phyloP scores from a whole-genome alignment of 2,329 filamentous ascomycete genomes.

The Sporothrix euskadiensis region DNA sequence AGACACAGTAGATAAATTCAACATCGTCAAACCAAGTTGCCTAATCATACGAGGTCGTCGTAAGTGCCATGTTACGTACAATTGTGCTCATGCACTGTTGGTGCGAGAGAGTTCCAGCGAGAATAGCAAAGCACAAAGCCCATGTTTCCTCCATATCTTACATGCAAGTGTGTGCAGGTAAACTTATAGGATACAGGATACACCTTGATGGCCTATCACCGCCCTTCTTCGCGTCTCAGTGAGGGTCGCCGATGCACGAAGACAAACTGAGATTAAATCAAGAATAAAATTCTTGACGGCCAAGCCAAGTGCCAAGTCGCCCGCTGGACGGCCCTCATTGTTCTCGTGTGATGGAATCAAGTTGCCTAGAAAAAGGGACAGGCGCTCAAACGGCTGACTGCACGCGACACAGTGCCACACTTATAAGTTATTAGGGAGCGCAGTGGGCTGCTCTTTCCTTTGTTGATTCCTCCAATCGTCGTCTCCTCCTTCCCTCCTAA shows the following conservation, averaged over 20 bases:
- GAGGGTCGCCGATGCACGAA: slow-evolving; percentile 9
- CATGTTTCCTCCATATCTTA: not conserved
- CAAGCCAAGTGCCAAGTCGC: slow-evolving; percentile 4
- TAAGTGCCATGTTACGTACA: not conserved
- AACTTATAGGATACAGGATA: not conserved
- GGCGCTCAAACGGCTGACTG: not conserved
- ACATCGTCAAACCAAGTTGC: not conserved
- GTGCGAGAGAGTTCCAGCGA: not conserved
- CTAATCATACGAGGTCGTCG: not conserved
- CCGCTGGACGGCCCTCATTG: not conserved
- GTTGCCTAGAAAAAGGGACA: not conserved
- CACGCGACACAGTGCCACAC: slow-evolving; percentile 8
- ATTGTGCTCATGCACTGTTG: not conserved
- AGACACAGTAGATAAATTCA: slow-evolving; percentile 14
- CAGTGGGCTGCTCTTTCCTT: not conserved
- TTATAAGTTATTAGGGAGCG: not conserved
- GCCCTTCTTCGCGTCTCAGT: not conserved
- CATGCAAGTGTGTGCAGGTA: not conserved
- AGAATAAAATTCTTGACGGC: not conserved
- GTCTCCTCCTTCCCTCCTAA: not conserved
- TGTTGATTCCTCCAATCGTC: not conserved
- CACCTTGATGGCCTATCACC: slow-evolving; percentile 13
- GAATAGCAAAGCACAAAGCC: not conserved
- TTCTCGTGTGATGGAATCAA: slow-evolving; percentile 1
- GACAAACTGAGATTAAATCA: too few species aligned